Percentiles rank a stretch among this genome's conserved stretches.
These are phyloP conservation scores for Aspergillus homomorphus DNA, from an alignment of 495 filamentous ascomycete species.

Conservation along the genomic window DNA sequence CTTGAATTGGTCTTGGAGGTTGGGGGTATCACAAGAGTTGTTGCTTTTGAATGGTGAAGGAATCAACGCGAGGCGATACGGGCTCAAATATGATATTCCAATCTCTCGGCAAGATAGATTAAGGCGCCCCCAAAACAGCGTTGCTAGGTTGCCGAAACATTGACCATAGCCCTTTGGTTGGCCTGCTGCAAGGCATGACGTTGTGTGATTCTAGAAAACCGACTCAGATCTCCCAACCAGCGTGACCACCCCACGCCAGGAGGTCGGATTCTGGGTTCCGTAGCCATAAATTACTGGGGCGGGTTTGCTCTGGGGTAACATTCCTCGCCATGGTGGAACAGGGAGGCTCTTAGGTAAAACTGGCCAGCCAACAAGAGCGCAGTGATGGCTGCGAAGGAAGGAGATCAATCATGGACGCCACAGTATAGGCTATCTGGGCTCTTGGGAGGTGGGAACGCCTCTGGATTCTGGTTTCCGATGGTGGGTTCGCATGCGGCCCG, in stretches of 20 bases:
- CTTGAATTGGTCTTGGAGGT: conserved; percentile 2
- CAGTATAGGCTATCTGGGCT: neutral
- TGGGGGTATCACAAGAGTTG: conserved; percentile 5
- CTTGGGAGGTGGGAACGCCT: conserved; percentile 14
- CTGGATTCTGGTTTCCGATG: conserved; percentile 39
- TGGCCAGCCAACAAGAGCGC: conserved; percentile 12
- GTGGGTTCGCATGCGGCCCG: neutral
- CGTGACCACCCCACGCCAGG: conserved; percentile 22
- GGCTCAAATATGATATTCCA: neutral
- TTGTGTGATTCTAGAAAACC: conserved; percentile 6
- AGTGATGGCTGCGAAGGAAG: neutral
- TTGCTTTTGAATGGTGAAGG: neutral
- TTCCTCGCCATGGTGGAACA: conserved; percentile 12
- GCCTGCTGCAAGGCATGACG: neutral
- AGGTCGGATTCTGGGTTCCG: conserved; percentile 32
- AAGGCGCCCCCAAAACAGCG: neutral
- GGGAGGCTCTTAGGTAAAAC: conserved; percentile 4
- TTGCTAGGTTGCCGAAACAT: neutral
- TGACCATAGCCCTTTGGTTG: neutral
- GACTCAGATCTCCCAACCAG: conserved; percentile 3
- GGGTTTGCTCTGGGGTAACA: conserved; percentile 11
- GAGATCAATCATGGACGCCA: neutral
- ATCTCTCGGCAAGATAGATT: neutral
- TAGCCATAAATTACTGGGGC: neutral
- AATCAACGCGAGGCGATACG: conserved; percentile 2